A percentile compares a stretch with the other conserved stretches of the same genome.
Conservation (phyloP, 352 stramenopile genomes). For the Pythium biforme region DNA sequence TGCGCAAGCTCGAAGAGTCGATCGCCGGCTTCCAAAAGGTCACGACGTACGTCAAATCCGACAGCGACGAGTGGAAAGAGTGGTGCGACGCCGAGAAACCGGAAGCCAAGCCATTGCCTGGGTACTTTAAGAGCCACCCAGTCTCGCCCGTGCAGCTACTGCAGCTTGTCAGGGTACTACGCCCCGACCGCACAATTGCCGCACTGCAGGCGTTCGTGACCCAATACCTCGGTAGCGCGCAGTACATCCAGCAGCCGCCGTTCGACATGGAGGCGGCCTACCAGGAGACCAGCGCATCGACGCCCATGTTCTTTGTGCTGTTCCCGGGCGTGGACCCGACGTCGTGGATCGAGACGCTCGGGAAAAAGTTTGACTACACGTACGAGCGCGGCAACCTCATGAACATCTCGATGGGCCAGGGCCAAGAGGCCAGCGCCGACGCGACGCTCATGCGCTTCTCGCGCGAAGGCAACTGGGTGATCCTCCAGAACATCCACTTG, state of each 20-base stretch:
- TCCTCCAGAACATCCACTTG: slow-evolving; percentile 91
- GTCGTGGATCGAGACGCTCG: slow-evolving; percentile 81
- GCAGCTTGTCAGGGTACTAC: slow-evolving; percentile 79
- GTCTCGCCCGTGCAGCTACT: slow-evolving; percentile 56
- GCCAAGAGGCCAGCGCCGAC: slow-evolving; percentile 78
- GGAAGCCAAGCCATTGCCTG: slow-evolving; percentile 89
- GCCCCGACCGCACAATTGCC: slow-evolving; percentile 80
- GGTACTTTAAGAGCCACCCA: slow-evolving; percentile 59
- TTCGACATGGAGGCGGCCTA: slow-evolving; percentile 88
- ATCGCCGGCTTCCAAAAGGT: slow-evolving; percentile 90
- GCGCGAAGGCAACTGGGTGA: slow-evolving; percentile 82
- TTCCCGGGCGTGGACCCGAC: slow-evolving; percentile 91
- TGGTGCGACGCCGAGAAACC: slow-evolving; percentile 94
- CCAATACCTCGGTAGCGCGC: slow-evolving; percentile 43
- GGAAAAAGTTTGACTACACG: slow-evolving; percentile 79
- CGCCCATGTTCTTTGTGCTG: slow-evolving; percentile 91
- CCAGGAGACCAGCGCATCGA: slow-evolving; percentile 88
- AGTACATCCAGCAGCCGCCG: slow-evolving; percentile 81
- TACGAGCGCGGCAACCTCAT: slow-evolving; percentile 73
- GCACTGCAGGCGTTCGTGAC: slow-evolving; percentile 67
- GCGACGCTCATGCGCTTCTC: slow-evolving; percentile 65
- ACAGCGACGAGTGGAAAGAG: slow-evolving; percentile 94
- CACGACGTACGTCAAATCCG: slow-evolving; percentile 92
- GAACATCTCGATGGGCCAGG: slow-evolving; percentile 90
- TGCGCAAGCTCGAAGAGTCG: slow-evolving; percentile 89